A percentile compares a stretch with the other conserved stretches of the same genome.
Evolutionary conservation across 306 rosid species (phyloP).

Genomic region (Medicago ruthenica): DNA sequence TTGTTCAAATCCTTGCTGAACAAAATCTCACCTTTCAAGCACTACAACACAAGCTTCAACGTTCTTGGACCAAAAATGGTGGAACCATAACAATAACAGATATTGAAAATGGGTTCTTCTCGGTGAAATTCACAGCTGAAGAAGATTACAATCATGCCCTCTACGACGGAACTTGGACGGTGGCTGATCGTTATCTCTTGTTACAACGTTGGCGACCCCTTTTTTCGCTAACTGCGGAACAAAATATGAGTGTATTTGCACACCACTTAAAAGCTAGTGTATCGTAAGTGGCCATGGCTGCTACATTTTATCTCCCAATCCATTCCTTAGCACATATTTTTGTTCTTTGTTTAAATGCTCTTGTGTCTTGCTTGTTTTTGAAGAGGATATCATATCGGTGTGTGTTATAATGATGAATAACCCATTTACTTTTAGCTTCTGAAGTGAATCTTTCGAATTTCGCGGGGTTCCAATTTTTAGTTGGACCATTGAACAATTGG

Average conservation of each 20-base stretch:
- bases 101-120: background rate
- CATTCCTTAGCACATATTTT: background rate
- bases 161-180: background rate
- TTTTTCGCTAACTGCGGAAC: background rate
- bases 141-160: background rate
- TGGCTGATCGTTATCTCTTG: background rate
- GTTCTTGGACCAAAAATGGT: background rate
- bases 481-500: constrained; percentile 47
- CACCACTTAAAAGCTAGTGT: too few relatives aligned
- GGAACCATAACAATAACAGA: background rate
- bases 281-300: background rate
- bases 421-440: constrained; percentile 22
- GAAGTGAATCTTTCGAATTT: constrained; percentile 32
- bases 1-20: background rate
- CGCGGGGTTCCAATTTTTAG: constrained; percentile 43
- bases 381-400: background rate
- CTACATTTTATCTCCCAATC: background rate
- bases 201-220: background rate
- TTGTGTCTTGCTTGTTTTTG: background rate
- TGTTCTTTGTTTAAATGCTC: background rate
- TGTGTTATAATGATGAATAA: background rate
- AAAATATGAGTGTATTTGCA: too few relatives aligned
- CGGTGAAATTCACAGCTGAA: background rate
- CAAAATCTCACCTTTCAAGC: background rate
- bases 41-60: background rate